phyloP scores from a whole-genome alignment of 1,284 basidiomycete species.

The Testicularia cyperi region DNA sequence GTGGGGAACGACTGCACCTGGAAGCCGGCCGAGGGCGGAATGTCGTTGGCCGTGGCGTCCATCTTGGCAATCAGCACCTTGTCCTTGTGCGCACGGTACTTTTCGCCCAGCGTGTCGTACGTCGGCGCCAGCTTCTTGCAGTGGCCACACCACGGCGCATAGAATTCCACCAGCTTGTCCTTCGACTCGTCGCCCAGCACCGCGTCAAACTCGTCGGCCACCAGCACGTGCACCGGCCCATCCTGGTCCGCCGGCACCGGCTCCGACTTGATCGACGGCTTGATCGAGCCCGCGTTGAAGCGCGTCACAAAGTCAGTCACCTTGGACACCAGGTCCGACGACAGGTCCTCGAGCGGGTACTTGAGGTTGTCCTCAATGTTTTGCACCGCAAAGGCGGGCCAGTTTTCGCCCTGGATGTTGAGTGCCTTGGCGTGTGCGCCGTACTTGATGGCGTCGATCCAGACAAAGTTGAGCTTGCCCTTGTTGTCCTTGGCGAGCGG shows the following conservation, averaged over 20 bases:
- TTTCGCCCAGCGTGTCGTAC: conserved; percentile 88
- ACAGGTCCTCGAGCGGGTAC: conserved; percentile 77
- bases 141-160: conserved; percentile 82
- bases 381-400: conserved; percentile 94
- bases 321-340: conserved; percentile 66
- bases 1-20: conserved; percentile 80
- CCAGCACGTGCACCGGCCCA: conserved; percentile 79
- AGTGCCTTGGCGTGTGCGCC: conserved; percentile 92
- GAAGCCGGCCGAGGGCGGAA: conserved; percentile 85
- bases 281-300: conserved; percentile 73
- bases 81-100: conserved; percentile 76
- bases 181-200: conserved; percentile 80
- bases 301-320: conserved; percentile 67
- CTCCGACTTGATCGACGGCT: conserved; percentile 86
- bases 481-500: conserved; percentile 79
- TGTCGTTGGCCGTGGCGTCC: conserved; percentile 94
- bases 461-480: conserved; percentile 92
- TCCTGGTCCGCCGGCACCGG: conserved; percentile 81
- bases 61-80: conserved; percentile 81
- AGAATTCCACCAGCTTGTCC: conserved; percentile 93
- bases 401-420: conserved; percentile 75
- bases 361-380: conserved; percentile 81
- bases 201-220: conserved; percentile 82
- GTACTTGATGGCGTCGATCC: conserved; percentile 92
- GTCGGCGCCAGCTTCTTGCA: conserved; percentile 94